Conservation (phyloP, 2,329 filamentous ascomycete genomes). For the Trematosphaeria pertusa region DNA sequence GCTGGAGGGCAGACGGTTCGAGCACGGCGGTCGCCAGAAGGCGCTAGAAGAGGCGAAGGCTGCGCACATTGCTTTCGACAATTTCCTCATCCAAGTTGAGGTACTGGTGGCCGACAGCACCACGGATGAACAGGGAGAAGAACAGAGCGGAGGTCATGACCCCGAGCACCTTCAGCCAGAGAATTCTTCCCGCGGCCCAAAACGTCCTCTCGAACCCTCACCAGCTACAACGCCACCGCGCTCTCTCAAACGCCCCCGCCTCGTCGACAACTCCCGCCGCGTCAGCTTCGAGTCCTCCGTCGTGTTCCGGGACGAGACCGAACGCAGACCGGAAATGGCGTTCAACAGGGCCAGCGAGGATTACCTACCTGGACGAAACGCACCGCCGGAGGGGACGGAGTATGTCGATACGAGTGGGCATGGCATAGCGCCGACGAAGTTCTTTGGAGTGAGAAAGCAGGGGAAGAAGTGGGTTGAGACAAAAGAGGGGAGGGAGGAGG, state of each 20-base stretch:
- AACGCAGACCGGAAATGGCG: not conserved
- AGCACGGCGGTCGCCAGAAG: conserved; percentile 16
- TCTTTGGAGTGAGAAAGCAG: conserved; percentile 31
- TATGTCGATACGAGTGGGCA: conserved; percentile 39
- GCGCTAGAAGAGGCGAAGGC: conserved; percentile 21
- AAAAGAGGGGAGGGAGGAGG: conserved; percentile 23
- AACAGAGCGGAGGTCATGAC: not conserved
- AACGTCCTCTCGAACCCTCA: conserved; percentile 1
- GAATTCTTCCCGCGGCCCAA: not conserved
- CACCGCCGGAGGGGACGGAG: conserved; percentile 28
- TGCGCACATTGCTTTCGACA: conserved; percentile 30
- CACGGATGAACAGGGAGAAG: not conserved
- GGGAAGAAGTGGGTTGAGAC: conserved; percentile 28
- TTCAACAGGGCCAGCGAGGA: conserved; percentile 23
- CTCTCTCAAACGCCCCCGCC: not conserved
- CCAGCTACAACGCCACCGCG: not conserved
- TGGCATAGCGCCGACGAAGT: conserved; percentile 25
- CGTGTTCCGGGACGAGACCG: conserved; percentile 8
- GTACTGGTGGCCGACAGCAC: not conserved
- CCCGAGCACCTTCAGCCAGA: not conserved
- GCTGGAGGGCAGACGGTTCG: conserved; percentile 18
- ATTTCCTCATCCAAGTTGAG: conserved; percentile 34
- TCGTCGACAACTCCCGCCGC: not conserved
- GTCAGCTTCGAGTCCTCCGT: conserved; percentile 16
- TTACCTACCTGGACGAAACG: conserved; percentile 37